Base-by-base conservation (phyloP, 2,329 filamentous ascomycete genomes). In the Paecilomyces variotii region DNA sequence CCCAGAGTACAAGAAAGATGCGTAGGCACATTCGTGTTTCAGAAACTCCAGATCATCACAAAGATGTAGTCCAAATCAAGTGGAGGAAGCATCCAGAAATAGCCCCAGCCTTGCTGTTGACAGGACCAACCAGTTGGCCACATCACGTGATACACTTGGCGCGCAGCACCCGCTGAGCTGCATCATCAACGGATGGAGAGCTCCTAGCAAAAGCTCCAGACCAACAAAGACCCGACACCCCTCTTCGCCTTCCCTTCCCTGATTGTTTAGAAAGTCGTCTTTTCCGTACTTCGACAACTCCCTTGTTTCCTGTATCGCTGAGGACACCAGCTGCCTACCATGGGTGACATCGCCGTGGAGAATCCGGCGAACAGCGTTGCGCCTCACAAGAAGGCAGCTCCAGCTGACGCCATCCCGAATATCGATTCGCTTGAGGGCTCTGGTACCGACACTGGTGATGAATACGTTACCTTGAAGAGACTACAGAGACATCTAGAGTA, bases 381-480 rank as follows among this genome's bases (percentile, higher is more conserved):
- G 72, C 87, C 88, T 74, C 88, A 91, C 78, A 92, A 89, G 81
- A 95, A 91, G 81, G 81, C 87, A 71, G 82, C 86, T 68, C 85
- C 87, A 56, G 89, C 87, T 61, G 79, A 85, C 62, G 87, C 88
- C 70, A 94, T 96, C 78, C 89, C 91, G 49, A 93, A 90, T 76
- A 88, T 96, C 76, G 91, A 96, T 74, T 87, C 88, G 66, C 86
- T 97, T 64, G 93, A 97, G 76, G 91, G 91, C 61, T 81, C 91
- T 62, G 84, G 86, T 14, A 85, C 85, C 58, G 91, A 96, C 70
- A 87, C 87, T 55, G 89, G 86, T 64, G 93, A 97, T 75, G 93
- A 97, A 74, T 99, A 99, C 76, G 91, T 90, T 56, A 91, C 88
- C 49, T 83, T 97, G 76, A 99, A 99, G 83, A 94, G 95, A 81